Conservation (phyloP, 2,329 filamentous ascomycete genomes). For the Pseudopithomyces chartarum region DNA sequence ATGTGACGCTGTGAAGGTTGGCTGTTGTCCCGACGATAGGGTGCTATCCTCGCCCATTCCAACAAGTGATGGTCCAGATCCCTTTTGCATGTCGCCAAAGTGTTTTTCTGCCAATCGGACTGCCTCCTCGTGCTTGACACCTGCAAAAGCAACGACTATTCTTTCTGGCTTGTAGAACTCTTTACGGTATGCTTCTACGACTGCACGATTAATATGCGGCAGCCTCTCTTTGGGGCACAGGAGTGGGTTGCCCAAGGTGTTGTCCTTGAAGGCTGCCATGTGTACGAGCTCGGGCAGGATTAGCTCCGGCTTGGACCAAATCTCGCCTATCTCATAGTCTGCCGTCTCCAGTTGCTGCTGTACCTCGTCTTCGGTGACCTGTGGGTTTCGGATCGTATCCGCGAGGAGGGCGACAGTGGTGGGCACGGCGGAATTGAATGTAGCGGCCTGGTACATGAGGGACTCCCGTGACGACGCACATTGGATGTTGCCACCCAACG, state of each 20-base stretch:
- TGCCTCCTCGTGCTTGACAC: constrained; percentile 80
- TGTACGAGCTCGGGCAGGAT: constrained; percentile 95
- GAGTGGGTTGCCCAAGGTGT: constrained; percentile 92
- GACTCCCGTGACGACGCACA: constrained; percentile 94
- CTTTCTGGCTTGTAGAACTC: constrained; percentile 87
- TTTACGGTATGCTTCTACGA: constrained; percentile 78
- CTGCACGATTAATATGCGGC: constrained; percentile 70
- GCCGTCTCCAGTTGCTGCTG: constrained; percentile 86
- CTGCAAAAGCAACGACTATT: constrained; percentile 94
- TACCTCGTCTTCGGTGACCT: constrained; percentile 86
- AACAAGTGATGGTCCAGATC: constrained; percentile 51
- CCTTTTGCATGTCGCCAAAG: constrained; percentile 85
- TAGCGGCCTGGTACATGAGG: constrained; percentile 98
- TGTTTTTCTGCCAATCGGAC: constrained; percentile 79
- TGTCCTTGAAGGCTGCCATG: constrained; percentile 93
- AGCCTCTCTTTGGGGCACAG: constrained; percentile 88
- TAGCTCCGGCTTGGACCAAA: constrained; percentile 96
- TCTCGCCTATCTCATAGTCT: constrained; percentile 93
- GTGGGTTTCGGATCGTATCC: constrained; percentile 88
- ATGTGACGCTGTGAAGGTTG: constrained; percentile 52
- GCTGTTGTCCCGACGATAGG: constrained; percentile 39
- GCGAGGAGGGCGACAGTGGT: constrained; percentile 82
- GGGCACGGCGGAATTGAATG: constrained; percentile 91
- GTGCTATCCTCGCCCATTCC: constrained; percentile 30
- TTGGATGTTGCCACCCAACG: constrained; percentile 92